Percentiles rank a stretch among this genome's conserved stretches.
Evolutionary conservation across 148 eudicot species (phyloP).

Genomic region (Euryodendron excelsum): DNA sequence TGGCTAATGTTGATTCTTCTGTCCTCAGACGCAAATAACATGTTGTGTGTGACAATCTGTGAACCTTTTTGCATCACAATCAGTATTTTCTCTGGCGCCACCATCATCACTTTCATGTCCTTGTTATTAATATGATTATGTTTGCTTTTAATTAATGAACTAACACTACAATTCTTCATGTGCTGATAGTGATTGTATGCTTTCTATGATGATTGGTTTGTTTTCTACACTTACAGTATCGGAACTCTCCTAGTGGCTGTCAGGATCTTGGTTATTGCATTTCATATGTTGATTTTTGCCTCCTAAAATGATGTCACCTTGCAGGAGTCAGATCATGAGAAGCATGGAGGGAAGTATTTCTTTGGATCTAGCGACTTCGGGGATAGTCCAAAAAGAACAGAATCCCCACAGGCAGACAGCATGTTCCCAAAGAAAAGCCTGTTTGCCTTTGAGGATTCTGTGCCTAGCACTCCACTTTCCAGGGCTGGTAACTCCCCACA

Average conservation of each 20-base stretch:
- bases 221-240: background rate
- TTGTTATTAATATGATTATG: background rate
- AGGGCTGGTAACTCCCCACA: constrained; percentile 70
- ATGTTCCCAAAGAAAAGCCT: constrained; percentile 50
- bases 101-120: background rate
- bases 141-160: background rate
- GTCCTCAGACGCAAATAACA: background rate
- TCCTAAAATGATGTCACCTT: constrained; percentile 3
- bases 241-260: background rate
- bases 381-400: constrained; percentile 54
- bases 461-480: constrained; percentile 74
- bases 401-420: constrained; percentile 57
- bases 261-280: background rate
- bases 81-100: background rate
- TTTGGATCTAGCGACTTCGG: constrained; percentile 68
- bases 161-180: background rate
- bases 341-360: constrained; percentile 51
- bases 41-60: background rate
- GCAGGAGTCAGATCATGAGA: constrained; percentile 65
- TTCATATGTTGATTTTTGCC: background rate
- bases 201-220: background rate
- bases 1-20: background rate
- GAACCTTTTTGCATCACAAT: background rate
- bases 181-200: background rate
- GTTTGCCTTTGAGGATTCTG: constrained; percentile 76